Base-by-base conservation (phyloP, 257 asterid genomes). In the Przewalskia tangutica region DNA sequence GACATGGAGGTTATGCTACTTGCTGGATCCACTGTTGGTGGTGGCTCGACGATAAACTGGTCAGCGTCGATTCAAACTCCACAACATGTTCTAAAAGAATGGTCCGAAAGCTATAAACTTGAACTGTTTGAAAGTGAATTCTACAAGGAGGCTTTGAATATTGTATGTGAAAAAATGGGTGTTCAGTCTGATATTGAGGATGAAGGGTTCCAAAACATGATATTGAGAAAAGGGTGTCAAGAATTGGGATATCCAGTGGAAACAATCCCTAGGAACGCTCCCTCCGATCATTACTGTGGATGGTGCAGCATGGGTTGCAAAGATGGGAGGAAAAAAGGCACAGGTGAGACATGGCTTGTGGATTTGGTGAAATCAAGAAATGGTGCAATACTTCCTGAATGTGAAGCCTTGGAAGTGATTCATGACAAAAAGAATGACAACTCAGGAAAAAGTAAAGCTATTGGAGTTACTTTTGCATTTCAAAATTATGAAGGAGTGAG, bases 1-100 rank as follows among this genome's bases (percentile, higher is more conserved):
- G 83, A 86, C 4, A 85, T 93, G 92, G 93, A 90, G 44, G 48
- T 95, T 36, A 11, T 92, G 13, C 2, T 92, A 81, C 93, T 95
- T 12, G 97, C 98, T 1, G 98, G 97, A 38, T 89, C 98, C 0
- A 95, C 98, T 0, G 94, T 95, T 2, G 98, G 98, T 1, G 98
- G 98, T 0, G 98, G 98, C 62, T 93, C 98, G 0, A 83, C 97
- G 4, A 64, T 95, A 16, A 95, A 95, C 60, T 95, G 98, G 98
- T 89, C 97, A 0, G 97, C 98, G 40, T 92, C 98, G 0, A 86
- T 95, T 58, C 79, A 84, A 44, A 95, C 98, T 0, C 98, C 97
- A 2, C 83, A 80, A 0, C 95, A 95, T 48, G 97, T 95, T 0
- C 77, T 81, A 1, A 89, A 83, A 58, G 98, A 95, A n/a, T 95